phyloP scores from a whole-genome alignment of 2,329 filamentous ascomycete species.

The Verticillium longisporum region DNA sequence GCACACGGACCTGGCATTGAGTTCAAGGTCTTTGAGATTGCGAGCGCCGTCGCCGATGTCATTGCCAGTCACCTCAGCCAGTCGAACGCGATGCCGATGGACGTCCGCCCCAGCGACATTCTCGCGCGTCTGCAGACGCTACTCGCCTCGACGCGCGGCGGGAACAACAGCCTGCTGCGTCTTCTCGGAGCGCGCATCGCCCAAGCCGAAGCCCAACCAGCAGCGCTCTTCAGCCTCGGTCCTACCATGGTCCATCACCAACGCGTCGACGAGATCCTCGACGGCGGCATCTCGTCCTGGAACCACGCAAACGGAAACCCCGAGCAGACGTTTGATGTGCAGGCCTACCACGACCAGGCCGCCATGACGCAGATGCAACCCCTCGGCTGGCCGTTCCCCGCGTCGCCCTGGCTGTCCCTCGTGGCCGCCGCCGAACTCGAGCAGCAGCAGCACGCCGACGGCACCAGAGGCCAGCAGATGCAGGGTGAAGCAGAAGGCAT shows the following conservation, averaged over 20 bases:
- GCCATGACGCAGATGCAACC: not conserved
- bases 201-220: slow-evolving; percentile 7
- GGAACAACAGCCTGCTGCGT: slow-evolving; percentile 30
- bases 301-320: not conserved
- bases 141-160: slow-evolving; percentile 32
- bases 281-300: slow-evolving; percentile 2
- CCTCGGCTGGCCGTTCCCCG: not conserved
- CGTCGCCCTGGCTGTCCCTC: not conserved
- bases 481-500: not conserved
- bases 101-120: slow-evolving; percentile 24
- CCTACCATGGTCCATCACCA: not conserved
- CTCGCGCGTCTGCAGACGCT: slow-evolving; percentile 29
- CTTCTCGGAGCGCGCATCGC: slow-evolving; percentile 18
- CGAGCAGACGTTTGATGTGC: not conserved
- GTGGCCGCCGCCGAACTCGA: not conserved
- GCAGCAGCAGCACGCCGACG: not conserved
- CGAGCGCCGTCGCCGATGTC: slow-evolving; percentile 34
- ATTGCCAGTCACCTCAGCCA: slow-evolving; percentile 19
- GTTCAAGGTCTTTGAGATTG: slow-evolving; percentile 40
- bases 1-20: slow-evolving; percentile 41
- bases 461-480: not conserved
- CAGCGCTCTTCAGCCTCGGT: not conserved
- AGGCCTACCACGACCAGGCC: not conserved
- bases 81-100: slow-evolving; percentile 2
- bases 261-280: slow-evolving; percentile 8